Conservation (phyloP, 805 yeast genomes). For the Barnettozyma pratensis region DNA sequence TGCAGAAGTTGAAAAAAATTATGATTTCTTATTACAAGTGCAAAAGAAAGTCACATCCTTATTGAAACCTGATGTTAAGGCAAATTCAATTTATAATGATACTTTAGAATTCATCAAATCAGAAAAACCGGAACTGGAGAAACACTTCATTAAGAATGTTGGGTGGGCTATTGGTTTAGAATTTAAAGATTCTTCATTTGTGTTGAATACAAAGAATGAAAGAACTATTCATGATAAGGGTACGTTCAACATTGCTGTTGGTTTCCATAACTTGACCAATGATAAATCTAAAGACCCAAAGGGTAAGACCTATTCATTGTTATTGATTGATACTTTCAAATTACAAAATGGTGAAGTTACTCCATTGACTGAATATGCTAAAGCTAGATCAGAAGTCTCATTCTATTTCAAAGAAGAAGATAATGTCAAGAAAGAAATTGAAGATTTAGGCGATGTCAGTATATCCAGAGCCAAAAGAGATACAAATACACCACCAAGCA, state of each 20-base stretch:
- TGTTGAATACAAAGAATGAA: conserved; percentile 69
- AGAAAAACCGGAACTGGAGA: conserved; percentile 60
- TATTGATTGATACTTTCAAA: conserved; percentile 77
- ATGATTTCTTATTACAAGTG: conserved; percentile 66
- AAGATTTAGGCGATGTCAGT: conserved; percentile 35
- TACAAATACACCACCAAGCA: conserved; percentile 23
- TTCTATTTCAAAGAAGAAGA: conserved; percentile 76
- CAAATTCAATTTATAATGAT: conserved; percentile 61
- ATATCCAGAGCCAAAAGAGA: conserved; percentile 25
- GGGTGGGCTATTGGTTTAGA: conserved; percentile 92
- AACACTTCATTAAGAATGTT: conserved; percentile 65
- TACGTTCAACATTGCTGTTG: conserved; percentile 69
- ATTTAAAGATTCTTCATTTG: conserved; percentile 72
- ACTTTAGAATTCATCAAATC: conserved; percentile 55
- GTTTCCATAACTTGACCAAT: conserved; percentile 61
- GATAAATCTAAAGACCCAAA: conserved; percentile 40
- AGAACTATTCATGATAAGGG: conserved; percentile 65
- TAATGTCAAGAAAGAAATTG: conserved; percentile 31
- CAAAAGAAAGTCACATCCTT: conserved; percentile 58
- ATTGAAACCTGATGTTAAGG: conserved; percentile 59
- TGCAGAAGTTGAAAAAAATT: conserved; percentile 68
- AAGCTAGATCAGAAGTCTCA: conserved; percentile 67
- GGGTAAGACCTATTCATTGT: conserved; percentile 59
- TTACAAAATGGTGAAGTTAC: conserved; percentile 55
- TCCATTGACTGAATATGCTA: conserved; percentile 69